Conservation (phyloP, 176 grass and related monocot genomes). For the Oryza glumipatula region DNA sequence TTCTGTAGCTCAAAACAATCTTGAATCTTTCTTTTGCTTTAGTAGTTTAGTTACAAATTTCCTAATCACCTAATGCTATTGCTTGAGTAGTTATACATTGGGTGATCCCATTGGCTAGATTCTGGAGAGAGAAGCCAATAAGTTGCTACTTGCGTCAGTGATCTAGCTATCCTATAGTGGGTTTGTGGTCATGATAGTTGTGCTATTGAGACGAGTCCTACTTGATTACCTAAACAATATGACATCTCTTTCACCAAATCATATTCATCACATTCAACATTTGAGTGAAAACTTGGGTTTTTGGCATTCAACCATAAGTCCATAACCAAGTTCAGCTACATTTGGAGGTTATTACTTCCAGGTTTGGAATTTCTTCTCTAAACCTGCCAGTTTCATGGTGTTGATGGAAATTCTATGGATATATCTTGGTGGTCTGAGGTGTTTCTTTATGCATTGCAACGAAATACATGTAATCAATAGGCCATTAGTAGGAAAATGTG, state of each 20-base stretch:
- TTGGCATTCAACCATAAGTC: not conserved
- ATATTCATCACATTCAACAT: not conserved
- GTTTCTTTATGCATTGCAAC: not conserved
- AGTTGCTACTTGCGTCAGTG: constrained; percentile 5
- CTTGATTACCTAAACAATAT: not conserved
- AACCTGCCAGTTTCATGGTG: not conserved
- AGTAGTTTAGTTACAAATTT: constrained; percentile 3
- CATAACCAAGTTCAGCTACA: not conserved
- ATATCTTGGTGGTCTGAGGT: not conserved
- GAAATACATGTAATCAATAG: not conserved
- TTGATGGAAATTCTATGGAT: not conserved
- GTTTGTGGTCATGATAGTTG: not conserved
- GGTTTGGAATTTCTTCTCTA: constrained; percentile 6
- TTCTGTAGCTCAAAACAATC: not conserved
- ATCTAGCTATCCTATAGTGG: not conserved
- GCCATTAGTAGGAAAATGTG: constrained; percentile 7
- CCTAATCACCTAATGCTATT: not conserved
- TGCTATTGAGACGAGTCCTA: not conserved
- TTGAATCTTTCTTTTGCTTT: not conserved
- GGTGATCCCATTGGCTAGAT: not conserved
- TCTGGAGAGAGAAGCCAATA: constrained; percentile 5
- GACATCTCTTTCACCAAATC: constrained; percentile 23
- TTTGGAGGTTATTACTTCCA: not conserved
- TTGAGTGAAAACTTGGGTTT: not conserved
- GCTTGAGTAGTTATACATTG: constrained; percentile 16